Conservation (phyloP, 805 yeast genomes). For the Kodamaea fukazawae region DNA sequence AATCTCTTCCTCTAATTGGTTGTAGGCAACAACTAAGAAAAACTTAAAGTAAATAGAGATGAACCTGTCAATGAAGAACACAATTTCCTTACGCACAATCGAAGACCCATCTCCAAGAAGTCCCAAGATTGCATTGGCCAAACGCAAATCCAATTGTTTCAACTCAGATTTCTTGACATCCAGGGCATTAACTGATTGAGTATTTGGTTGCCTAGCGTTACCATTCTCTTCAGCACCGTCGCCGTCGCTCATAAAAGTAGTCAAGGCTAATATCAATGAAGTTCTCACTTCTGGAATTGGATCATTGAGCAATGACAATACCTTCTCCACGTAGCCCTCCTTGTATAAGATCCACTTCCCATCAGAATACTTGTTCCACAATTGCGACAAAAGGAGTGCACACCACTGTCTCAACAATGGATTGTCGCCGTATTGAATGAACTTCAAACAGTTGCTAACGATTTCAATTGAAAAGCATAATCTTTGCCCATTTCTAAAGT, state of each 20-base stretch:
- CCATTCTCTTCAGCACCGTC: slow-evolving; percentile 23
- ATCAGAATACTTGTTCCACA: slow-evolving; percentile 70
- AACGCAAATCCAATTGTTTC: slow-evolving; percentile 63
- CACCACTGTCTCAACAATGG: slow-evolving; percentile 95
- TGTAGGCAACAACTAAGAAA: slow-evolving; percentile 82
- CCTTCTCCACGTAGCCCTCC: slow-evolving; percentile 56
- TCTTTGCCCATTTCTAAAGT: slow-evolving; percentile 75
- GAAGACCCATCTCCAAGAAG: slow-evolving; percentile 86
- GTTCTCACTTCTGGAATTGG: slow-evolving; percentile 96
- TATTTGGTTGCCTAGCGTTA: slow-evolving; percentile 9
- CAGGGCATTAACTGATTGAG: slow-evolving; percentile 16
- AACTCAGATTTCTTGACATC: slow-evolving; percentile 46
- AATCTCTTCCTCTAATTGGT: slow-evolving; percentile 78
- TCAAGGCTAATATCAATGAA: slow-evolving; percentile 70
- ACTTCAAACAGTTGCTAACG: slow-evolving; percentile 60
- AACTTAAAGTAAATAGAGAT: slow-evolving; percentile 67
- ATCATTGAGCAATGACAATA: slow-evolving; percentile 64
- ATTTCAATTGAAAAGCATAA: slow-evolving; percentile 74
- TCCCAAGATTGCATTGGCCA: slow-evolving; percentile 66
- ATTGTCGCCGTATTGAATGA: slow-evolving; percentile 69
- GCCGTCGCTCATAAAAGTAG: slow-evolving; percentile 59
- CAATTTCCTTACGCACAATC: slow-evolving; percentile 80
- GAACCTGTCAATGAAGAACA: slow-evolving; percentile 72
- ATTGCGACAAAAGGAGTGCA: slow-evolving; percentile 68
- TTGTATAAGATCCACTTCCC: slow-evolving; percentile 70